Conservation (phyloP, 192 early-diverging fungal species). For the Neocallimastix lanati region DNA sequence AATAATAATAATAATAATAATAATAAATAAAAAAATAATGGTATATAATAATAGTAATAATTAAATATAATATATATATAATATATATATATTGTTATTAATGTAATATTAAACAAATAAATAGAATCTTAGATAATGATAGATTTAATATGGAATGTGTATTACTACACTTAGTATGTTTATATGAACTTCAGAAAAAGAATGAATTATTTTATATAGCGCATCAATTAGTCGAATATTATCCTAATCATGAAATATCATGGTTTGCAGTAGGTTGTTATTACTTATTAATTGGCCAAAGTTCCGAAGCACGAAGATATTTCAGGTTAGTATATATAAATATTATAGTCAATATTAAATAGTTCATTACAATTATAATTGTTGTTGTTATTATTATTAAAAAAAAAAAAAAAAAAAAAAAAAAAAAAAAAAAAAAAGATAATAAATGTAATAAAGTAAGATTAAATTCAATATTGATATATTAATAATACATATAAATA, state of each 20-base stretch:
- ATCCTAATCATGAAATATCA: constrained; percentile 30
- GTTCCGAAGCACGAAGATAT: constrained; percentile 41
- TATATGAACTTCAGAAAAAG: constrained; percentile 37
- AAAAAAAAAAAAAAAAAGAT: too few relatives aligned
- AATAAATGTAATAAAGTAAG: too few relatives aligned
- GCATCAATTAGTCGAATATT: constrained; percentile 47
- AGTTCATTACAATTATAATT: too few relatives aligned
- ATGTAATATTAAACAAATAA: neutral
- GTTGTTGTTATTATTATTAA: too few relatives aligned
- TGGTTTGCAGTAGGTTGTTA: constrained; percentile 73
- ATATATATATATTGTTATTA: neutral
- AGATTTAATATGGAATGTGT: constrained; percentile 34
- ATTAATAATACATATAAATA: too few relatives aligned
- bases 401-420: too few relatives aligned
- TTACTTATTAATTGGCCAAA: constrained; percentile 39
- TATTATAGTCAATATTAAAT: too few relatives aligned
- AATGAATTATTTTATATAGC: constrained; percentile 53
- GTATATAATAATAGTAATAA: too few relatives aligned
- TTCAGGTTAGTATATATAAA: constrained; percentile 24
- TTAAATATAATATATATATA: too few relatives aligned
- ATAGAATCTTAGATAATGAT: constrained; percentile 40
- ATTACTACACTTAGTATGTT: constrained; percentile 42
- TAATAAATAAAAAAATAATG: too few relatives aligned
- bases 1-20: too few relatives aligned
- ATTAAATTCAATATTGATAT: too few relatives aligned